A percentile compares a stretch with the other conserved stretches of the same genome.
Evolutionary conservation across 768 basidiomycete genomes (phyloP).

Genomic region (Boletus pseudopeckii): DNA sequence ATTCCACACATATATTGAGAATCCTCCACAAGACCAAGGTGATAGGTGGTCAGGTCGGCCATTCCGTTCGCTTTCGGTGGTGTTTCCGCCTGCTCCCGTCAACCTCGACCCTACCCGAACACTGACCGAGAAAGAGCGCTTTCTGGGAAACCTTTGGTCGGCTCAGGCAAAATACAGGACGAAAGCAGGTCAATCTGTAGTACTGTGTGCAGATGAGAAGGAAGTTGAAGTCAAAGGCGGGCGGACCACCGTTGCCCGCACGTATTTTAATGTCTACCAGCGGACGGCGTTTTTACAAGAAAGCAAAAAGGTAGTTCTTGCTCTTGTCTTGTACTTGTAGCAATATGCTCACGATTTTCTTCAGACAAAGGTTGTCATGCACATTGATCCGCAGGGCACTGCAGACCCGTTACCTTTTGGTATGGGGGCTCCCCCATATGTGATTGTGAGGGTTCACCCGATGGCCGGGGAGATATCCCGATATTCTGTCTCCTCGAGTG

Average conservation of each 20-base stretch:
- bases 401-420: slow-evolving; percentile 81
- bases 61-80: slow-evolving; percentile 75
- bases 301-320: slow-evolving; percentile 61
- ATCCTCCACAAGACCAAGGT: slow-evolving; percentile 73
- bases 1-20: slow-evolving; percentile 82
- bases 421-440: slow-evolving; percentile 63
- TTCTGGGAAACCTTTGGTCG: slow-evolving; percentile 86
- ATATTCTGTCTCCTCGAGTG: slow-evolving; percentile 70
- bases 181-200: slow-evolving; percentile 67
- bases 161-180: slow-evolving; percentile 81
- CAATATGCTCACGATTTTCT: slow-evolving; percentile 5
- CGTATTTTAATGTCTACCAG: slow-evolving; percentile 90
- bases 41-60: slow-evolving; percentile 88
- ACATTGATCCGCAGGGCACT: slow-evolving; percentile 72
- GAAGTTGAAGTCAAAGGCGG: slow-evolving; percentile 71
- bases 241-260: slow-evolving; percentile 61
- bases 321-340: background rate
- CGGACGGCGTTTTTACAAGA: slow-evolving; percentile 76
- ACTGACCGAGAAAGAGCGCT: slow-evolving; percentile 69
- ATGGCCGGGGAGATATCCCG: slow-evolving; percentile 81
- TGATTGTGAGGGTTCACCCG: slow-evolving; percentile 79
- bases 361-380: slow-evolving; percentile 85
- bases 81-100: slow-evolving; percentile 66
- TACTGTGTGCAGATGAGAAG: slow-evolving; percentile 64
- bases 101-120: slow-evolving; percentile 65